Percentiles rank a stretch among this genome's conserved stretches.
Conservation (phyloP, 2,329 filamentous ascomycete genomes). For the Phaeophleospora eucalypticola region DNA sequence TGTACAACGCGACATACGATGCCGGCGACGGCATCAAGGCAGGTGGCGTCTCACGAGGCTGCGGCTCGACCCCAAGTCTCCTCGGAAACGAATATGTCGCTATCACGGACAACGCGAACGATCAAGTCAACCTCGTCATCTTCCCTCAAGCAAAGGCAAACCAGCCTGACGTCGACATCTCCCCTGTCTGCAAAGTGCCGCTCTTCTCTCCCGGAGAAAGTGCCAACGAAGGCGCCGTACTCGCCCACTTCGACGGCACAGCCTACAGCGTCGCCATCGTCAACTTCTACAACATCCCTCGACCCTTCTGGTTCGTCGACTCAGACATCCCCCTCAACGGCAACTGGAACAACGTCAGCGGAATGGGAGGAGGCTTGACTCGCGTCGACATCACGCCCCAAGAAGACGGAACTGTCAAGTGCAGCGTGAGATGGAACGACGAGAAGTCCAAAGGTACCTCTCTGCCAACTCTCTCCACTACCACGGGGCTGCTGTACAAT, state of each 20-base stretch:
- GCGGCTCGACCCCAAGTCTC: constrained; percentile 1
- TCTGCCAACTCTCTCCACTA: not conserved
- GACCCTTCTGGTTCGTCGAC: no score
- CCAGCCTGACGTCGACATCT: not conserved
- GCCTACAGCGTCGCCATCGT: not conserved
- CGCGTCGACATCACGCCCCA: not conserved
- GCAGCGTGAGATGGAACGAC: not conserved
- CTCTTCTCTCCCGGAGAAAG: constrained; percentile 2
- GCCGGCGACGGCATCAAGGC: constrained; percentile 3
- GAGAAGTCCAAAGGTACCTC: not conserved
- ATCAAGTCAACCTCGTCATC: constrained; percentile 1
- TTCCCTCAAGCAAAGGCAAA: constrained; percentile 1
- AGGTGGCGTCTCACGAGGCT: not conserved
- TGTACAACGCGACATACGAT: not conserved
- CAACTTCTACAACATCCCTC: constrained; percentile 1
- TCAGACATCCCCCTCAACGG: not conserved
- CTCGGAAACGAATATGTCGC: constrained; percentile 2
- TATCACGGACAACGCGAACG: constrained; percentile 4
- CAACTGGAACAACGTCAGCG: not conserved
- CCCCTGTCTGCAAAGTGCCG: constrained; percentile 1
- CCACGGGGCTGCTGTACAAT: constrained; percentile 1
- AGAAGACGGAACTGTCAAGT: not conserved
- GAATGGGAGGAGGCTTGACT: not conserved
- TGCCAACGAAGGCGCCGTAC: not conserved
- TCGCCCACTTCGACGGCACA: constrained; percentile 5